Conservation (phyloP, 345 rosid species). For the Corymbia maculata region DNA sequence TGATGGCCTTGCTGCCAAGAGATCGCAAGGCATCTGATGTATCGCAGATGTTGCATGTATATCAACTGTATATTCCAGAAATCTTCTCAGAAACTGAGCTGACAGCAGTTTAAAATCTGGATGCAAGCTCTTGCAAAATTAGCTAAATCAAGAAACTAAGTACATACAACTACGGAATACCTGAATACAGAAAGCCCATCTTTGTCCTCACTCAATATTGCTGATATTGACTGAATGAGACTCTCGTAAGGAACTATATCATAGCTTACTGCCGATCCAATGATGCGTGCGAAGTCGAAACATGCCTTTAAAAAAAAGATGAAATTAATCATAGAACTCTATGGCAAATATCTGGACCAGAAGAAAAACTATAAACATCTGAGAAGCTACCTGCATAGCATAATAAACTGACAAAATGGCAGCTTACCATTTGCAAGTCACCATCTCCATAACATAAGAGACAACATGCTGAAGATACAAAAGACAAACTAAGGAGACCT, state of each 20-base stretch:
- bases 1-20: background rate
- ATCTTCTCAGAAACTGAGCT: background rate
- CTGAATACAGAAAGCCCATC: slow-evolving; percentile 73
- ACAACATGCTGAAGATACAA: slow-evolving; percentile 61
- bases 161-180: slow-evolving; percentile 17
- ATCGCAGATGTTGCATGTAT: background rate
- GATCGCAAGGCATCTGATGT: background rate
- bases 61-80: background rate
- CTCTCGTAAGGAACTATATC: slow-evolving; percentile 64
- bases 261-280: slow-evolving; percentile 51
- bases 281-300: slow-evolving; percentile 73
- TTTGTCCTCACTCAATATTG: slow-evolving; percentile 57
- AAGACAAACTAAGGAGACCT: slow-evolving; percentile 61
- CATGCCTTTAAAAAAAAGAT: slow-evolving; percentile 76
- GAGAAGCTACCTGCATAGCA: background rate
- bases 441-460: slow-evolving; percentile 68
- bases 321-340: slow-evolving; percentile 37
- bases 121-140: background rate
- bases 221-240: slow-evolving; percentile 57
- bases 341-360: background rate
- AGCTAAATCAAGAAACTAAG: background rate
- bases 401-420: background rate
- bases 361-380: slow-evolving; percentile 9
- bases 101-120: background rate
- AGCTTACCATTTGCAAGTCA: slow-evolving; percentile 75